Base-by-base conservation (phyloP, 148 eudicot genomes). In the Polygonum maritimum region DNA sequence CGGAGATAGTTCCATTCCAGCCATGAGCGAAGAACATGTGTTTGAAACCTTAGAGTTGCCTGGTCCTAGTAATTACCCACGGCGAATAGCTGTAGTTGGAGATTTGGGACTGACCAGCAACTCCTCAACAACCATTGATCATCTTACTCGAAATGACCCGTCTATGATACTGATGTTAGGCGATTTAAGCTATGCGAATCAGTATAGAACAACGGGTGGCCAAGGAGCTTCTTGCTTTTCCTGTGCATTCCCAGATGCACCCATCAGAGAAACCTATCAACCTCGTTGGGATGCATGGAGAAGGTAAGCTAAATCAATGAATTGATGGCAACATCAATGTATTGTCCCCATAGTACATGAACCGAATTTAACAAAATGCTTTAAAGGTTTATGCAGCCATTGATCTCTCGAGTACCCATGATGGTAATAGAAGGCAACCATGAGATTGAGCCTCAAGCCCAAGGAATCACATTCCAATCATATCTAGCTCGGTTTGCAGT, bases 201-300 rank as follows among this genome's bases (percentile, higher is more conserved):
- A 91, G 80, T 92, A 94, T 81, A 81, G 51, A 74, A 94, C 97
- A 5, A 92, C 88, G 1, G 98, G 97, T 49, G 98, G 98, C 14
- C 78, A 85, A 78, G 98, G 92, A 62, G 93, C 88, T 73, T 71
- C 90, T 1, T 92, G 93, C 83, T 94, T 71, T 79, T 87, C 96
- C 3, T 89, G 98, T 84, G 79, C 84, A 15, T 94, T 94, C 69
- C 97, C 97, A 8, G 86, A 86, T 80, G 84, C 98, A 14, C 98
- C 98, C 71, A 92, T 84, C 9, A 83, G 97, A 82, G 97, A 94
- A 80, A 75, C 93, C 1, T 92, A 86, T 85, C 98, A 94, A 78
- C 97, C 97, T 1, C 90, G 98, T 13, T 94, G 98, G 98, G 98
- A 94, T 79, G 97, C 89, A 38, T 94, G 98, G 98, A 89, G 93